Conservation (phyloP, 1,139 yeast species). For the Debaryomyces subglobosus region DNA sequence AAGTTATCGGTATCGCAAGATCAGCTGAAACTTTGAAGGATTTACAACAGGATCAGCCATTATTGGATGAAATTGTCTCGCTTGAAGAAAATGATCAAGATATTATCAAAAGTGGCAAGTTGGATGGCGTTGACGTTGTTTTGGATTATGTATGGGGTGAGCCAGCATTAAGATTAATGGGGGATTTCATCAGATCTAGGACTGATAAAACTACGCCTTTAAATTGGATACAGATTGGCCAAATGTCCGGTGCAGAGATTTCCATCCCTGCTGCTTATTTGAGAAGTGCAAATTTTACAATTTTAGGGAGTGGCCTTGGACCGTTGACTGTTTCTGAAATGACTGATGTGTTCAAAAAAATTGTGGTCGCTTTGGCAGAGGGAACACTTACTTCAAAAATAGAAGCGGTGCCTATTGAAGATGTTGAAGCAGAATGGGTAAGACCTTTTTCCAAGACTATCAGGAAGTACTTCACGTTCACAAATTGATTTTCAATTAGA, state of each 20-base stretch:
- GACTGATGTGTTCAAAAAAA: conserved; percentile 5
- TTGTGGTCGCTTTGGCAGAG: conserved; percentile 1
- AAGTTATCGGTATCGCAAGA: conserved; percentile 18
- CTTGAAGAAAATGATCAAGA: conserved; percentile 3
- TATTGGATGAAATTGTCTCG: conserved; percentile 7
- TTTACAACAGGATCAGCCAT: not conserved
- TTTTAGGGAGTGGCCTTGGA: conserved; percentile 27
- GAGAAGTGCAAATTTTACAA: conserved; percentile 21
- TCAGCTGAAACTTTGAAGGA: not conserved
- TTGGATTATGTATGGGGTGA: conserved; percentile 10
- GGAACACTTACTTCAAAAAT: not conserved
- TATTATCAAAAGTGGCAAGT: not conserved
- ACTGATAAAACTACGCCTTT: conserved; percentile 11
- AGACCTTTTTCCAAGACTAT: conserved; percentile 1
- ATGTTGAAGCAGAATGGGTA: conserved; percentile 5
- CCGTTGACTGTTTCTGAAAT: conserved; percentile 15
- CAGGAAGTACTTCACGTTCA: conserved; percentile 5
- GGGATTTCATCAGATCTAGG: not conserved
- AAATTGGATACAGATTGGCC: conserved; percentile 25
- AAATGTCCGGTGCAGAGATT: conserved; percentile 20
- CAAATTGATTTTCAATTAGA: not conserved
- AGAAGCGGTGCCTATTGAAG: conserved; percentile 4
- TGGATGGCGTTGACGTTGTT: conserved; percentile 7
- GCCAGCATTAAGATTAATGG: conserved; percentile 5
- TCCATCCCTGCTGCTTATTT: conserved; percentile 17